Percentiles rank a stretch among this genome's conserved stretches.
These are phyloP conservation scores for Wallacemonas sp. DNA, from an alignment of 208 protist species.

Conservation along the genomic window DNA sequence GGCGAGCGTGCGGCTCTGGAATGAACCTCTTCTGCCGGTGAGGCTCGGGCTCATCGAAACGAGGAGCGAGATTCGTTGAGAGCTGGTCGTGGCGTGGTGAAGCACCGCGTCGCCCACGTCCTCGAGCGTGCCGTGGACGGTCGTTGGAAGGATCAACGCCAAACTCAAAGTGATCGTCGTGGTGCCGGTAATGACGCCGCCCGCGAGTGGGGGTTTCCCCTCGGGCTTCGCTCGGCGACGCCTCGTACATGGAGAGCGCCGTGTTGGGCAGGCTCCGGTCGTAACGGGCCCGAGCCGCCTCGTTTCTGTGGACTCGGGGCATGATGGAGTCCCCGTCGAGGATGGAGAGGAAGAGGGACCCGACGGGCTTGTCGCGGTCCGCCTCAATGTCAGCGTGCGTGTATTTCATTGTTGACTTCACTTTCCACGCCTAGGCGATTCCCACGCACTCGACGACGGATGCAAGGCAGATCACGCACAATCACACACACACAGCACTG, in stretches of 20 bases:
- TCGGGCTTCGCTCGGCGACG: slow-evolving; percentile 7
- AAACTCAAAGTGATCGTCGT: slow-evolving; percentile 28
- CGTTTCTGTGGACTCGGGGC: slow-evolving; percentile 26
- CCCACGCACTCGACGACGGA: too few relatives aligned
- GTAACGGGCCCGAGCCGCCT: slow-evolving; percentile 16
- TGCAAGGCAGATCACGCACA: too few relatives aligned
- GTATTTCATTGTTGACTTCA: slow-evolving; percentile 22
- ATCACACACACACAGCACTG: too few relatives aligned
- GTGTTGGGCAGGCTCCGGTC: slow-evolving; percentile 62
- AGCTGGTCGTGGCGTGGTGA: slow-evolving; percentile 7
- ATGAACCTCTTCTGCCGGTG: slow-evolving; percentile 38
- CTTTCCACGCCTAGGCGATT: too few relatives aligned
- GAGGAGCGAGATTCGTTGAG: background rate
- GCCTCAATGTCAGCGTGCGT: slow-evolving; percentile 50
- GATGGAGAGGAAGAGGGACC: slow-evolving; percentile 61
- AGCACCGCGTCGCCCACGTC: background rate
- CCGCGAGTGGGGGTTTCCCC: slow-evolving; percentile 18
- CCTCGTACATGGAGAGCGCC: slow-evolving; percentile 47
- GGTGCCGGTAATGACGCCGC: slow-evolving; percentile 29
- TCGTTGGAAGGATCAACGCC: slow-evolving; percentile 19
- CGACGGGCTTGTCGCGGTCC: slow-evolving; percentile 48
- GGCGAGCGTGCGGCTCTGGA: slow-evolving; percentile 14
- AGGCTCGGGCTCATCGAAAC: slow-evolving; percentile 3
- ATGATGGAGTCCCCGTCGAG: slow-evolving; percentile 51
- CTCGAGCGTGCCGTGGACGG: background rate